Evolutionary conservation across 257 asterid genomes (phyloP), one percentile per base, ranked within the genome.

Genomic region (Solanum bulbocastanum): DNA sequence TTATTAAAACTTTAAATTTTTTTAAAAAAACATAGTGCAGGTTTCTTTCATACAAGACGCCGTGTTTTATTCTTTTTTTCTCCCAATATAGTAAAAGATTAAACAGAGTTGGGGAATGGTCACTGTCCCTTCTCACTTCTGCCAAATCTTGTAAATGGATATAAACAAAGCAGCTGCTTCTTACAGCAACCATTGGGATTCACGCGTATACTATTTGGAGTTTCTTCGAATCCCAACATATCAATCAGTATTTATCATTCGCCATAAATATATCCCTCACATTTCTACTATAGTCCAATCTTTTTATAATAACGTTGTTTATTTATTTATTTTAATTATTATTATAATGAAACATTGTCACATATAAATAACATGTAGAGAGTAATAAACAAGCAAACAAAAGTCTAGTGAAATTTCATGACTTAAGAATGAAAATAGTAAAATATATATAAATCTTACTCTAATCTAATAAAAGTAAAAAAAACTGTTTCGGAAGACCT

Each of bases 381-480:
- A 56, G 11, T 62, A n/a, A n/a, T 27, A 25, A 66, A 66, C 20
- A 27, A 66, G 25, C 10, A 66, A 66, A 27, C 2, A 6, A 20
- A 68, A 27, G n/a, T 27, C 2, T 27, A 68, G 10, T 66, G 0
- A 66, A 66, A 25, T 27, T 0, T 12, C 10, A 66, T 0, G 5
- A 68, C 8, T 13, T 23, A 13, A 0, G 2, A 3, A 2, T 15
- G 0, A 2, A 12, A 6, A 27, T 13, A 68, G 0, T 27, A 13
- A 0, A 68, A 13, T 25, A 6, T 2, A 27, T 6, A 12, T 5
- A 27, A 12, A 12, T 12, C 0, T 66, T 66, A 27, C 2, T 66
- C 1, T 0, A 10, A 23, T 8, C 0, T 22, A 20, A 58, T 58
- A 56, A 56, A 2, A 18, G 1, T 2, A 0, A 5, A 18, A 3